Evolutionary conservation across 2,329 filamentous ascomycete species (phyloP).

Genomic region (Aspergillus quadrilineatus): DNA sequence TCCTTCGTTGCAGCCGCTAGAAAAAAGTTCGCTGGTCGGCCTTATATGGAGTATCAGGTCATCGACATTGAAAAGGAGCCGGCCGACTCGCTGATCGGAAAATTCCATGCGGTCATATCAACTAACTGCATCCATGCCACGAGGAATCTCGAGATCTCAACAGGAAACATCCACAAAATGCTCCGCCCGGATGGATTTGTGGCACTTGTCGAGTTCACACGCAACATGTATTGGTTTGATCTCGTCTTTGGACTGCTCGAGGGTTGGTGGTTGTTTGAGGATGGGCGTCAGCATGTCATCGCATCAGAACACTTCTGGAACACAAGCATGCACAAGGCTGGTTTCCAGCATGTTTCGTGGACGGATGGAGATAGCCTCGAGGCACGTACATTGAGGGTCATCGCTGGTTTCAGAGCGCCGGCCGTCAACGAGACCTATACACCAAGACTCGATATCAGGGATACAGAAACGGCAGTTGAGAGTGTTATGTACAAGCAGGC

Average conservation of each 20-base stretch:
- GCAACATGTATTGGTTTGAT: constrained; percentile 26
- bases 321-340: not conserved
- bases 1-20: constrained; percentile 34
- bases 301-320: not conserved
- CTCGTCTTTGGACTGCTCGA: constrained; percentile 40
- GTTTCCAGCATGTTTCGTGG: constrained; percentile 7
- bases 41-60: constrained; percentile 32
- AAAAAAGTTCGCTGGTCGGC: constrained; percentile 27
- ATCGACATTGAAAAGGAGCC: constrained; percentile 35
- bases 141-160: constrained; percentile 16
- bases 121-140: constrained; percentile 39
- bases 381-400: not conserved
- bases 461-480: not conserved
- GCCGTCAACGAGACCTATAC: not conserved
- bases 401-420: not conserved
- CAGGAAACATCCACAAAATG: constrained; percentile 23
- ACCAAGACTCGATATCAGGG: not conserved
- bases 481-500: not conserved
- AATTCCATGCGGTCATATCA: constrained; percentile 29
- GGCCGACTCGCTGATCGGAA: constrained; percentile 13
- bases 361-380: not conserved
- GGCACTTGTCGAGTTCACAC: constrained; percentile 32
- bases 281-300: constrained; percentile 24
- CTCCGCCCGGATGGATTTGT: constrained; percentile 33
- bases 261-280: constrained; percentile 43